Evolutionary conservation across 192 early-diverging fungal genomes (phyloP).

Genomic region (Helicostylum pulchrum): DNA sequence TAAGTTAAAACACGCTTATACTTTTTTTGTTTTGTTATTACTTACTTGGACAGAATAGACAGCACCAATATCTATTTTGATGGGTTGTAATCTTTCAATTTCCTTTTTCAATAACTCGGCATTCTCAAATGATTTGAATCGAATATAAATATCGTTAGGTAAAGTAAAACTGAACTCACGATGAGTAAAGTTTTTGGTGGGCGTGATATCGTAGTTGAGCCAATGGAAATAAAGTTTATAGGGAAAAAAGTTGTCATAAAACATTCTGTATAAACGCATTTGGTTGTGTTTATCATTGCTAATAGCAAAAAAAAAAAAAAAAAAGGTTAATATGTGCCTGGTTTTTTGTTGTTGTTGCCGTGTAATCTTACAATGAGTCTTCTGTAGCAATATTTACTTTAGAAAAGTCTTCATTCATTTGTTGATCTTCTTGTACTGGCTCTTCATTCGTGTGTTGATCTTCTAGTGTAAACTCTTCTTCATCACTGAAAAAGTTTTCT

Average conservation of each 20-base stretch:
- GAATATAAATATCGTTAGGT: slow-evolving; percentile 75
- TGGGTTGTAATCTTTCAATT: slow-evolving; percentile 70
- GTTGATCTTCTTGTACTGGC: background rate
- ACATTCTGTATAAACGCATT: slow-evolving; percentile 40
- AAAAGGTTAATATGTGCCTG: background rate
- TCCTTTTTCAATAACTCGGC: slow-evolving; percentile 71
- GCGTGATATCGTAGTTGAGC: slow-evolving; percentile 75
- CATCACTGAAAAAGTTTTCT: background rate
- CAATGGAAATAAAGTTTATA: slow-evolving; percentile 76
- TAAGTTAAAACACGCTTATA: too few relatives aligned
- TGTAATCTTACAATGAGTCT: too few relatives aligned
- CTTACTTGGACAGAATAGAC: slow-evolving; percentile 77
- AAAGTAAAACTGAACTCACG: slow-evolving; percentile 94
- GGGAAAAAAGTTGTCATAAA: slow-evolving; percentile 88
- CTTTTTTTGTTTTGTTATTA: background rate
- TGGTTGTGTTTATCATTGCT: background rate
- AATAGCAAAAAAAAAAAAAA: background rate
- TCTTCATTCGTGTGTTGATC: background rate
- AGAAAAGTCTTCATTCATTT: background rate
- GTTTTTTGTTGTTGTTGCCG: too few relatives aligned
- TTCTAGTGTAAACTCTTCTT: background rate
- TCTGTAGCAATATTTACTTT: too few relatives aligned
- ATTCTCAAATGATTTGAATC: slow-evolving; percentile 82
- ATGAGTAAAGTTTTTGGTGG: slow-evolving; percentile 73
- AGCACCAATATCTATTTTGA: slow-evolving; percentile 97